Evolutionary conservation across 2,329 filamentous ascomycete species (phyloP), one percentile per base, ranked within the genome.

Genomic region (Incumbomyces lentus): DNA sequence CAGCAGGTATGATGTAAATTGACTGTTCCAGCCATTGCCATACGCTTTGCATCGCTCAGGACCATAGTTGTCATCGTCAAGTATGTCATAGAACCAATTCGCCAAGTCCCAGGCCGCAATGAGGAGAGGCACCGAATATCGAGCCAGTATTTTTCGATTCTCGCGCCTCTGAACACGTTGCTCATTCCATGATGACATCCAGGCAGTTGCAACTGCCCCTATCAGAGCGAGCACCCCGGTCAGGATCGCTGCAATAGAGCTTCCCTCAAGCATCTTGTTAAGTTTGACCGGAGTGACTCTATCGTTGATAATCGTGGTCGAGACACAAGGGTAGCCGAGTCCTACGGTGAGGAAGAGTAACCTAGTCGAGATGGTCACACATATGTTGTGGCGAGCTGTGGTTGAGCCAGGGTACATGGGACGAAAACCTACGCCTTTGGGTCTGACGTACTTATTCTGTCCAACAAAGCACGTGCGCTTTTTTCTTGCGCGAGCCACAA

Each of bases 241-340:
- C 8, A 37, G 35, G 14, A 37, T 37, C 11, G 35, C 16, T 17
- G 35, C 35, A 16, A 37, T 37, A 37, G 35, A 12, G 35, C 35
- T 37, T 37, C 11, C 11, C 11, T 37, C 35, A 37, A 37, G 11
- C 35, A 76, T 98, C 90, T 49, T 95, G n/a, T n/a, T n/a, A n/a
- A n/a, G n/a, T n/a, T n/a, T n/a, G n/a, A n/a, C n/a, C n/a, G n/a
- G n/a, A n/a, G n/a, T n/a, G n/a, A n/a, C n/a, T n/a, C n/a, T n/a
- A n/a, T n/a, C n/a, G n/a, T n/a, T n/a, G n/a, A n/a, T n/a, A n/a
- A n/a, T n/a, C n/a, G n/a, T n/a, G n/a, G n/a, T n/a, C n/a, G n/a
- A n/a, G n/a, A n/a, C n/a, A n/a, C n/a, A n/a, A n/a, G n/a, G n/a
- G n/a, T n/a, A n/a, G n/a, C n/a, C n/a, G n/a, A n/a, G n/a, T n/a